Percentiles rank a stretch among this genome's conserved stretches.
These are phyloP conservation scores for Globisporangium heterothallicum DNA, from an alignment of 352 stramenopile species.

Conservation along the genomic window DNA sequence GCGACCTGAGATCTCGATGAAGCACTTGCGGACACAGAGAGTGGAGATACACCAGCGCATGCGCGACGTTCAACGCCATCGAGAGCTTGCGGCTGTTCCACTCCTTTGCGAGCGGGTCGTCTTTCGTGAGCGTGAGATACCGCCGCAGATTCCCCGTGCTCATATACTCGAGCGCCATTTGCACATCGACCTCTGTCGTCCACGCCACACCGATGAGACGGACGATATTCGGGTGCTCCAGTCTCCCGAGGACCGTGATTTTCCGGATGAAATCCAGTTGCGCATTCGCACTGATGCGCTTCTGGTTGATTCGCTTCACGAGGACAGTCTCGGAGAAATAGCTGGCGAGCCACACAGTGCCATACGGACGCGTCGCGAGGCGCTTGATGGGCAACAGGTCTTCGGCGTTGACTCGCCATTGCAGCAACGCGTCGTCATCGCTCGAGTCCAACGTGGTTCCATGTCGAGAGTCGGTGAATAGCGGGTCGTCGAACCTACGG, in stretches of 20 bases:
- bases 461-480: conserved; percentile 9
- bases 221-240: conserved; percentile 77
- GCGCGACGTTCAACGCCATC: conserved; percentile 53
- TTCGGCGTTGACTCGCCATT: conserved; percentile 13
- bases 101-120: conserved; percentile 17
- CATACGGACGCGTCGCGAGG: conserved; percentile 14
- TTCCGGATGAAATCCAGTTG: conserved; percentile 49
- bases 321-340: conserved; percentile 13
- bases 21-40: conserved; percentile 46
- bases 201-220: conserved; percentile 76
- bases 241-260: conserved; percentile 51
- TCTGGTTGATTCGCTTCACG: conserved; percentile 20
- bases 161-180: conserved; percentile 76
- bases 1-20: conserved; percentile 67
- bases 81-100: conserved; percentile 55
- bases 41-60: conserved; percentile 66
- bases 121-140: conserved; percentile 33
- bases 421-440: conserved; percentile 10
- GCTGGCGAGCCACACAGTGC: conserved; percentile 16
- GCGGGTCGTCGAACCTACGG: not conserved
- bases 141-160: conserved; percentile 52
- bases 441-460: conserved; percentile 14
- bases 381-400: conserved; percentile 14
- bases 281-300: conserved; percentile 15
- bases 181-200: conserved; percentile 41